Evolutionary conservation across 306 rosid species (phyloP).

Genomic region (Lathyrus tuberosus): DNA sequence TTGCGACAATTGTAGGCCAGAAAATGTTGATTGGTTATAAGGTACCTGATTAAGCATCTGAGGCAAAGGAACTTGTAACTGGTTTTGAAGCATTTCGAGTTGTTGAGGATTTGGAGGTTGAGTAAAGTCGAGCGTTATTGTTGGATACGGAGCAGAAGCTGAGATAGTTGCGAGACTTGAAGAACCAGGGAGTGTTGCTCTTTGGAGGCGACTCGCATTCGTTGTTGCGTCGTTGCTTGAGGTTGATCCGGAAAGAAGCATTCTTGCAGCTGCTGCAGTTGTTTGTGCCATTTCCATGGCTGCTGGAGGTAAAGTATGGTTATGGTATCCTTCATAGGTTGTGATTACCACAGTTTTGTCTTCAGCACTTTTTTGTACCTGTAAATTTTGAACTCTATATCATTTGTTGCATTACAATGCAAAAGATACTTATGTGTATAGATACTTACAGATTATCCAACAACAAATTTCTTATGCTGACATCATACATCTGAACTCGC

Average conservation of each 20-base stretch:
- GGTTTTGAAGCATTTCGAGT: slow-evolving; percentile 47
- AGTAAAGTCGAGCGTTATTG: slow-evolving; percentile 83
- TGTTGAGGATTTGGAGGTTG: slow-evolving; percentile 62
- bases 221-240: slow-evolving; percentile 63
- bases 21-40: slow-evolving; percentile 63
- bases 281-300: slow-evolving; percentile 88
- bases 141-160: slow-evolving; percentile 89
- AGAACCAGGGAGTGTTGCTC: slow-evolving; percentile 63
- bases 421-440: too few species aligned
- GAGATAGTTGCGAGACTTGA: slow-evolving; percentile 86
- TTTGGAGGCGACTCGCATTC: slow-evolving; percentile 61
- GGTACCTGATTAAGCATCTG: slow-evolving; percentile 54
- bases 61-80: slow-evolving; percentile 42
- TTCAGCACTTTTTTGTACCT: slow-evolving; percentile 94
- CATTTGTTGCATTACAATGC: background rate
- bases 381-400: background rate
- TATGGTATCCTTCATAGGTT: slow-evolving; percentile 89
- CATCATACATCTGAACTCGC: too few species aligned
- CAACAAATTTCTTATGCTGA: too few species aligned
- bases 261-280: slow-evolving; percentile 74
- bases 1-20: slow-evolving; percentile 70
- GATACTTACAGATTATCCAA: too few species aligned
- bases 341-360: slow-evolving; percentile 69
- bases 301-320: slow-evolving; percentile 78
- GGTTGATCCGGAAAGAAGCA: slow-evolving; percentile 82